phyloP scores from a whole-genome alignment of 257 asterid genomes.

The Nicotiana tomentosiformis region DNA sequence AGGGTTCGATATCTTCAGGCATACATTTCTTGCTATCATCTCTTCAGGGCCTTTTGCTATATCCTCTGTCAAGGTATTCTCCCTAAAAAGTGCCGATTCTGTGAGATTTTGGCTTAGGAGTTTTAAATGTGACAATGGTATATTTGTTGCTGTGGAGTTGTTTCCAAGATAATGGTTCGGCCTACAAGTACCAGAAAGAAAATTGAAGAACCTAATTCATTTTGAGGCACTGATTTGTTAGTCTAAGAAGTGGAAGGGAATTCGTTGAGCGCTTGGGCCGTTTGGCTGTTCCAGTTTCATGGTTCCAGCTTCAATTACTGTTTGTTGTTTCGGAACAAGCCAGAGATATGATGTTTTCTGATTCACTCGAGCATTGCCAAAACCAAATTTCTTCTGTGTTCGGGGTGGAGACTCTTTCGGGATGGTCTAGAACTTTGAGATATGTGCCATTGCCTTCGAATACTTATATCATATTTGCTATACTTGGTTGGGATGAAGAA shows the following conservation, averaged over 20 bases:
- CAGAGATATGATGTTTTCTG: neutral
- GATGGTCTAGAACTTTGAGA: constrained; percentile 1
- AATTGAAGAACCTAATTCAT: neutral
- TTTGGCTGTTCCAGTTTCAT: neutral
- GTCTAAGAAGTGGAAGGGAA: neutral
- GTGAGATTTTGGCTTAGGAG: neutral
- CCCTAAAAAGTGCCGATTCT: neutral
- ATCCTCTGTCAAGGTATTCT: neutral
- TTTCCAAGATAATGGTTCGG: neutral
- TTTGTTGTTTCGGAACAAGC: neutral
- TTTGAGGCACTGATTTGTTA: neutral
- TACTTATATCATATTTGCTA: too few relatives aligned
- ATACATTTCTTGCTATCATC: neutral
- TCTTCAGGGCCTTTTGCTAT: neutral
- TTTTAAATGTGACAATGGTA: neutral
- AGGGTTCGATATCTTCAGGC: neutral
- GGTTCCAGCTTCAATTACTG: neutral
- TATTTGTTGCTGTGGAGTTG: neutral
- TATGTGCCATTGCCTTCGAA: neutral
- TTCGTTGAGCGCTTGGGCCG: neutral
- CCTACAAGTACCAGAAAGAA: neutral
- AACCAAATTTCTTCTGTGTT: neutral
- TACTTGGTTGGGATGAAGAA: too few relatives aligned
- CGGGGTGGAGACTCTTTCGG: neutral
- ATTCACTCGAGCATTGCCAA: neutral